A percentile compares a stretch with the other conserved stretches of the same genome.
These are phyloP conservation scores for Arthroderma uncinatum DNA, from an alignment of 2,329 filamentous ascomycete genomes.

Conservation along the genomic window DNA sequence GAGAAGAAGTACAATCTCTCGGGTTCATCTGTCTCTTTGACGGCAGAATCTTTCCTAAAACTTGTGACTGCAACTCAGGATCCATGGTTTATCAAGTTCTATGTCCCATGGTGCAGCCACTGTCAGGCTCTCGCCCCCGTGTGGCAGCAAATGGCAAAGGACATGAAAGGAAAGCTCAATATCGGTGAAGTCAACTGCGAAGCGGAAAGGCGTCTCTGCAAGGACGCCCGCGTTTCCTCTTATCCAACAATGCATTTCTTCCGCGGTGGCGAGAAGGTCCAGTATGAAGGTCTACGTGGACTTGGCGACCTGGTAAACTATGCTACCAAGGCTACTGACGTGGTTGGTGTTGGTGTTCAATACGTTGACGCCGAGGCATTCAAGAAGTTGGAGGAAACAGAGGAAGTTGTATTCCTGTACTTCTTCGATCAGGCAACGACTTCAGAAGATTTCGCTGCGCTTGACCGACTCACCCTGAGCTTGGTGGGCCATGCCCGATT, in stretches of 20 bases:
- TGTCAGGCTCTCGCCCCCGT: slow-evolving; percentile 86
- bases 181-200: slow-evolving; percentile 96
- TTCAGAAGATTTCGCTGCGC: slow-evolving; percentile 75
- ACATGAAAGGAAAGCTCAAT: slow-evolving; percentile 82
- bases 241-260: slow-evolving; percentile 92
- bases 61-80: slow-evolving; percentile 78
- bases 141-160: slow-evolving; percentile 80
- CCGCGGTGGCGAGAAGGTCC: slow-evolving; percentile 78
- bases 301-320: slow-evolving; percentile 82
- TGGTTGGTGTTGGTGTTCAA: slow-evolving; percentile 61
- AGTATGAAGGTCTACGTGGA: slow-evolving; percentile 85
- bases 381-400: slow-evolving; percentile 73
- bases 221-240: slow-evolving; percentile 66
- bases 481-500: slow-evolving; percentile 85
- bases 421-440: slow-evolving; percentile 96
- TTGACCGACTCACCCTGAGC: slow-evolving; percentile 76
- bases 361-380: slow-evolving; percentile 70
- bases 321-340: slow-evolving; percentile 72
- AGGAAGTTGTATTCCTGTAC: slow-evolving; percentile 94
- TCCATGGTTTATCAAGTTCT: slow-evolving; percentile 98
- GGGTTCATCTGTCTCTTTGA: slow-evolving; percentile 64
- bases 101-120: slow-evolving; percentile 93
- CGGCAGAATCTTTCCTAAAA: slow-evolving; percentile 73
- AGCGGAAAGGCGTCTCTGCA: slow-evolving; percentile 73
- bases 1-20: slow-evolving; percentile 53